Conservation (phyloP, 768 basidiomycete genomes). For the Tubosaeta sp. region DNA sequence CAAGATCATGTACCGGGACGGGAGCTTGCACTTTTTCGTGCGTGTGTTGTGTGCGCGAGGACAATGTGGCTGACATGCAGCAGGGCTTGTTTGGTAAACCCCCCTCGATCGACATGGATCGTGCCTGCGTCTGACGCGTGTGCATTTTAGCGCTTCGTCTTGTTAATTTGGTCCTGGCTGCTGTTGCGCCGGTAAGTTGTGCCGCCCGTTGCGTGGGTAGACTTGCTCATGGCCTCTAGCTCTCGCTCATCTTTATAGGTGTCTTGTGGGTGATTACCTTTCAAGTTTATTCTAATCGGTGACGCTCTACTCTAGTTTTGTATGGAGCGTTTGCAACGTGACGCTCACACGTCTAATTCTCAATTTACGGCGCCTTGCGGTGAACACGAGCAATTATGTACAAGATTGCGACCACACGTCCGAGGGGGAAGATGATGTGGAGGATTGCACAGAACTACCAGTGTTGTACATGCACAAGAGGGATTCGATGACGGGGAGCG, state of each 20-base stretch:
- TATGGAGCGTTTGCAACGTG: conserved; percentile 34
- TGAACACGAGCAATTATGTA: too few relatives aligned
- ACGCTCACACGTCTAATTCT: conserved; percentile 33
- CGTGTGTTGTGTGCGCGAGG: background rate
- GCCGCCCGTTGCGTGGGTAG: background rate
- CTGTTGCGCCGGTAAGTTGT: background rate
- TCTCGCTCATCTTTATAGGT: conserved; percentile 17
- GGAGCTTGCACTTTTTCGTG: conserved; percentile 26
- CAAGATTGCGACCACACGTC: background rate
- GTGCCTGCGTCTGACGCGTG: background rate
- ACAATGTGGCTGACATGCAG: background rate
- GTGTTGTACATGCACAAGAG: background rate
- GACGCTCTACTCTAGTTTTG: conserved; percentile 24
- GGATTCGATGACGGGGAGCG: background rate
- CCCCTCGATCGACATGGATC: background rate
- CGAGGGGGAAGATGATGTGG: background rate
- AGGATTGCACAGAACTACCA: too few relatives aligned
- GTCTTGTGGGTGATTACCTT: conserved; percentile 15
- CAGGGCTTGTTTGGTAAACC: conserved; percentile 26
- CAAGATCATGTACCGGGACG: conserved; percentile 27
- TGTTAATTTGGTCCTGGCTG: background rate
- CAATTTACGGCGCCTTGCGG: conserved; percentile 25
- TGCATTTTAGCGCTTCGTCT: background rate
- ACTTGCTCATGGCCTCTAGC: conserved; percentile 1
- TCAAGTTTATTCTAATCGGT: background rate